Evolutionary conservation across 176 grass and related monocot genomes (phyloP), one percentile per base, ranked within the genome.

Genomic region (Elaeis guineensis): DNA sequence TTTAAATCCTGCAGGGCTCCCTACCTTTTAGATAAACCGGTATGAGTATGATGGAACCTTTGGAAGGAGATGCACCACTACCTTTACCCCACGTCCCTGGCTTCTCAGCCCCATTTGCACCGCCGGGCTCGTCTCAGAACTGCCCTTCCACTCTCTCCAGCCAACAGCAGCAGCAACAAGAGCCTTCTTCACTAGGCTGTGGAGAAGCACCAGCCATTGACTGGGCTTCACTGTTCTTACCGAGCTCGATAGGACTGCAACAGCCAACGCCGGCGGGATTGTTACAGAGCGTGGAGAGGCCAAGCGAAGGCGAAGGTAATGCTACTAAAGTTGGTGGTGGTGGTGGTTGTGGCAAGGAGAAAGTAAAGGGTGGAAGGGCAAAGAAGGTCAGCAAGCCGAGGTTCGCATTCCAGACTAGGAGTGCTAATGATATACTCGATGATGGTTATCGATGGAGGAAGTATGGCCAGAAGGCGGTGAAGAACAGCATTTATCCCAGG

Each of bases 371-470:
- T 54, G 79, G 76, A 63, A 75, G 78, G 16, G 69, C 71, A 63
- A 95, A 86, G 73, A 89, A 85, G 55, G 64, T n/a, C 22, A 83
- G 73, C 62, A 69, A 71, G 49, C 90, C 82, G 57, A 78, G 90
- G 72, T 95, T 95, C 35, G 90, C 85, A 30, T 95, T 95, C 77
- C 81, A 89, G 71, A 95, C 90, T 59, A 86, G 70, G 85, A 95
- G 85, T 73, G 58, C 50, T 16, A 86, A 83, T 72, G 90, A 95
- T 65, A 85, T 95, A 71, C 77, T 95, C 14, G 86, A 95, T 55
- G 90, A 95, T 28, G 90, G 90, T 26, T 95, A 95, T 60, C 74
- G 90, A 17, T 95, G 90, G 90, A 80, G 90, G 63, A 95, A 95
- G 69, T 95, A 95, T 25, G 90, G 90, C 19, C 90, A 95, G 66